phyloP scores from a whole-genome alignment of 208 protist genomes.

The Trichomonas vaginalis region DNA sequence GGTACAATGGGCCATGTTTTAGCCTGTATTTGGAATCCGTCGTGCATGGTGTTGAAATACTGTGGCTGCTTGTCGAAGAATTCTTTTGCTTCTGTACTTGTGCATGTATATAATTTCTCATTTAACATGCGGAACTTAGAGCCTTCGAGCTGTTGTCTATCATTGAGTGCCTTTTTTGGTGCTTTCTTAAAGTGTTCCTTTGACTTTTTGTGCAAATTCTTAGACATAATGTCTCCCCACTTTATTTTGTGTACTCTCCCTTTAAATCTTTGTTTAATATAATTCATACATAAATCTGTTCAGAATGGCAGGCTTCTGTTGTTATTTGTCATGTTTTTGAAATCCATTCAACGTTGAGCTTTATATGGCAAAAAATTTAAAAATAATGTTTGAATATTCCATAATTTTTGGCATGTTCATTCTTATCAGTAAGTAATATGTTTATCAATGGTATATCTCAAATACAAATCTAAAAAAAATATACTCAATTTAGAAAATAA shows the following conservation, averaged over 20 bases:
- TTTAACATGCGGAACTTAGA: slow-evolving; percentile 34
- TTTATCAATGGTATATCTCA: too few relatives aligned
- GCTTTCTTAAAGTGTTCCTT: neutral
- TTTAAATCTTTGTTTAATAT: too few relatives aligned
- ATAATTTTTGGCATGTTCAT: too few relatives aligned
- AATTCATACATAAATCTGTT: too few relatives aligned
- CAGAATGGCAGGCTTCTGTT: too few relatives aligned
- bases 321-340: too few relatives aligned
- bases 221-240: neutral
- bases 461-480: too few relatives aligned
- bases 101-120: slow-evolving; percentile 30
- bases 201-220: neutral
- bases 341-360: too few relatives aligned
- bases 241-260: neutral
- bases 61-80: slow-evolving; percentile 25
- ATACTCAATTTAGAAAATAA: too few relatives aligned
- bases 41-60: slow-evolving; percentile 27
- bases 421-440: too few relatives aligned
- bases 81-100: slow-evolving; percentile 3
- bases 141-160: slow-evolving; percentile 13
- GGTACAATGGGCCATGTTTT: slow-evolving; percentile 31
- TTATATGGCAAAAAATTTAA: too few relatives aligned
- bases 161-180: neutral
- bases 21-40: slow-evolving; percentile 24
- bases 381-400: too few relatives aligned